Percentiles rank a stretch among this genome's conserved stretches.
Conservation (phyloP, 495 filamentous ascomycete species). For the Penicillium samsonianum region DNA sequence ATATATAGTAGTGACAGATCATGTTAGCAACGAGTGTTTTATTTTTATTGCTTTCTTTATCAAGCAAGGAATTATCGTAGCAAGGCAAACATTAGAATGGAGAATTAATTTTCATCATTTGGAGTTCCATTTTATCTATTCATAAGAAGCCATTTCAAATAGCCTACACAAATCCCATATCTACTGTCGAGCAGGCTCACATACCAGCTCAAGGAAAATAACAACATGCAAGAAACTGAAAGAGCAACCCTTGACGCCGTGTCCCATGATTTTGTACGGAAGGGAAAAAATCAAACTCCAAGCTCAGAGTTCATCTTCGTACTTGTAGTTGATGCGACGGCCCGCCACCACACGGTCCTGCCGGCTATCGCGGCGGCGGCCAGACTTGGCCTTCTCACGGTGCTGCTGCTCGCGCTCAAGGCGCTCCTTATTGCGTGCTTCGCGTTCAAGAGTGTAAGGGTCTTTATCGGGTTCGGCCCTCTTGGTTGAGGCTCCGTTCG, state of each 20-base stretch:
- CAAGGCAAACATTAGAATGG: background rate
- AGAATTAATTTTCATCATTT: background rate
- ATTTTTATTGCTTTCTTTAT: background rate
- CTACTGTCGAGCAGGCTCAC: slow-evolving; percentile 2
- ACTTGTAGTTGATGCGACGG: slow-evolving; percentile 57
- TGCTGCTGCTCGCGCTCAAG: slow-evolving; percentile 76
- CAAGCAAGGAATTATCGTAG: background rate
- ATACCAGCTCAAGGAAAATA: background rate
- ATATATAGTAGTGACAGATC: background rate
- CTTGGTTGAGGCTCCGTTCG: slow-evolving; percentile 14
- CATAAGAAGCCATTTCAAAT: slow-evolving; percentile 1
- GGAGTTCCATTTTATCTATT: background rate
- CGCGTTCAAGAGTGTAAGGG: slow-evolving; percentile 73
- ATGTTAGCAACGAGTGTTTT: background rate
- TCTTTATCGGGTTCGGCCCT: slow-evolving; percentile 54
- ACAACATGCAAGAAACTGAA: slow-evolving; percentile 6
- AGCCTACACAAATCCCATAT: background rate
- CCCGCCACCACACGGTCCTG: slow-evolving; percentile 52
- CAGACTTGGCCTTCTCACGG: slow-evolving; percentile 55
- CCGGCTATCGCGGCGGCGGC: slow-evolving; percentile 52
- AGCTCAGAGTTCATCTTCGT: slow-evolving; percentile 54
- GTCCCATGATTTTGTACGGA: slow-evolving; percentile 1
- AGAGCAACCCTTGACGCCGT: slow-evolving; percentile 7
- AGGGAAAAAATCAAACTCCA: background rate
- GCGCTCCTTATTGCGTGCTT: slow-evolving; percentile 73